Evolutionary conservation across 2,329 filamentous ascomycete genomes (phyloP).

Genomic region (Fusarium annulatum): DNA sequence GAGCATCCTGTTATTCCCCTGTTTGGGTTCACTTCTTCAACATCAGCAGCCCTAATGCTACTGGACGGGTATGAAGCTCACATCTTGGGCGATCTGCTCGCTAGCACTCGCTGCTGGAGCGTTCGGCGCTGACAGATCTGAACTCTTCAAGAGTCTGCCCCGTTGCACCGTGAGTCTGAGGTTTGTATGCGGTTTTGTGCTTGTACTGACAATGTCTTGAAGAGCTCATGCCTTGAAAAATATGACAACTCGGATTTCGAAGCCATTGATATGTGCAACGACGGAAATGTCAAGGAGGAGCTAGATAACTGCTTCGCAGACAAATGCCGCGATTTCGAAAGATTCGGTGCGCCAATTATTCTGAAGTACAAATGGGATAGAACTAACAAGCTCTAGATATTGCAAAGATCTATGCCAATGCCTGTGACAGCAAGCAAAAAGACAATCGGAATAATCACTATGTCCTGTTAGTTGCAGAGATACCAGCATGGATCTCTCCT

Average conservation of each 20-base stretch:
- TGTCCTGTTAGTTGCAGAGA: conserved; percentile 51
- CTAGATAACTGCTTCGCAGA: conserved; percentile 27
- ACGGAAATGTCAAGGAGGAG: neutral
- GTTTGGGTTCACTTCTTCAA: neutral
- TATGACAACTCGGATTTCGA: conserved; percentile 1
- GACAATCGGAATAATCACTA: conserved; percentile 49
- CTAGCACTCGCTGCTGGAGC: conserved; percentile 27
- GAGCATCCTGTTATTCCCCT: neutral
- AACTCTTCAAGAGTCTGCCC: conserved; percentile 23
- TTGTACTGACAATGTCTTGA: neutral
- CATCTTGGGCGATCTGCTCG: conserved; percentile 33
- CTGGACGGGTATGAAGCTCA: conserved; percentile 34
- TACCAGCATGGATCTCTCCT: conserved; percentile 49
- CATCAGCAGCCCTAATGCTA: conserved; percentile 26
- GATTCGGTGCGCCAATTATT: conserved; percentile 26
- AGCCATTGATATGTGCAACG: conserved; percentile 25
- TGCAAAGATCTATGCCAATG: conserved; percentile 46
- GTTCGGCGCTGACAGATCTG: conserved; percentile 16
- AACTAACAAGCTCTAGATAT: conserved; percentile 44
- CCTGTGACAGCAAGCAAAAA: conserved; percentile 48
- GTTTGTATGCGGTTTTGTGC: neutral
- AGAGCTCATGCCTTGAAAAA: conserved; percentile 21
- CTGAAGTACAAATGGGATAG: neutral
- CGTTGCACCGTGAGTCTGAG: conserved; percentile 18
- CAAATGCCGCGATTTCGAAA: conserved; percentile 34